Base-by-base conservation (phyloP, 768 basidiomycete genomes). In the Boletus speciosus region DNA sequence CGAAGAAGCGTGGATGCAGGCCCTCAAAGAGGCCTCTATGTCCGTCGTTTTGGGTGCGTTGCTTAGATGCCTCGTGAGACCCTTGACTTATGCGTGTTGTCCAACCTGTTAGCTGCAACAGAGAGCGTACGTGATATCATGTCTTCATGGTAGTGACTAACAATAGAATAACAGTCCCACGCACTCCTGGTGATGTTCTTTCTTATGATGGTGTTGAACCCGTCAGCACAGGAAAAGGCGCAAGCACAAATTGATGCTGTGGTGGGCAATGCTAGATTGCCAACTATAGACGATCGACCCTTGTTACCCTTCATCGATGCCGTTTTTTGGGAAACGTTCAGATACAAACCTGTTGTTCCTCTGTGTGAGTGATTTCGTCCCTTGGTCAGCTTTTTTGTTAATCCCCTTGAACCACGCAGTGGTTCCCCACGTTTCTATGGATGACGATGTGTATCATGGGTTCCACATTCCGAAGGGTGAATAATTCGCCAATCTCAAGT, bases 401-500 rank as follows among this genome's bases (percentile, higher is more conserved):
- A 57, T 29, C 5, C 7, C n/a, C 5, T 27, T 4, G 1, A 19
- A 43, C n/a, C 21, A 23, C 8, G 1, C 14, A 61, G 69, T 60
- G 1, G 23, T 71, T 16, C 64, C 70, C 0, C 72, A 69, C 52
- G 42, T 53, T 8, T 38, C 63, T 1, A 72, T 74, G 2, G 57
- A 71, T 34, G 74, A 77, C 29, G 78, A 77, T 41, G 54, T 70
- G n/a, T 78, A 78, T 55, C 56, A 65, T 32, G 73, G 74, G 15
- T 78, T 78, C 53, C 63, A 76, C 10, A 84, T 85, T 45, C 82
- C 83, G 9, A 73, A 74, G 52, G 58, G 57, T 59, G 5, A 49
- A 27, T 27, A 6, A 36, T 37, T 4, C 1, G 3, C 27, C 27
- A 7, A 5, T 14, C 10, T 37, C 0, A 10, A 16, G 10, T 6